phyloP scores from a whole-genome alignment of 2,329 filamentous ascomycete genomes.

The Allantophomopsis cytisporea region DNA sequence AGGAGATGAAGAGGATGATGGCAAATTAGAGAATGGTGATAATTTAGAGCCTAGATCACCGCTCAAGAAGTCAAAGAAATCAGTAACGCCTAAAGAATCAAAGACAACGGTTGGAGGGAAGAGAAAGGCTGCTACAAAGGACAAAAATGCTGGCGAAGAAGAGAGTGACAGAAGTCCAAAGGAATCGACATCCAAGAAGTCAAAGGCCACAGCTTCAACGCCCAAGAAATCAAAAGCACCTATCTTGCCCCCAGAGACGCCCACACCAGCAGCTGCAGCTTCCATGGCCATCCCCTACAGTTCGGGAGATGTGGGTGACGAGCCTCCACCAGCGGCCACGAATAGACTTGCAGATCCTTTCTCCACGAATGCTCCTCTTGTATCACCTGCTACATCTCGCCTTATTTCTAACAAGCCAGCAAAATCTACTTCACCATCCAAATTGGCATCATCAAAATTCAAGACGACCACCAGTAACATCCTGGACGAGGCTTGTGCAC shows the following conservation, averaged over 20 bases:
- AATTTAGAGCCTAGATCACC: not conserved
- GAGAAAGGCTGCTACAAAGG: conserved; percentile 10
- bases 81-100: too few species aligned
- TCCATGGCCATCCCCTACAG: conserved; percentile 29
- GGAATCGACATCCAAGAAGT: not conserved
- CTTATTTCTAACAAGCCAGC: conserved; percentile 38
- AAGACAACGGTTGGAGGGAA: conserved; percentile 9
- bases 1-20: conserved; percentile 3
- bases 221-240: conserved; percentile 9
- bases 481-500: conserved; percentile 60
- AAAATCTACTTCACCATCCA: conserved; percentile 31
- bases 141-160: conserved; percentile 1
- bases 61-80: conserved; percentile 4
- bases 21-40: too few species aligned
- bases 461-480: conserved; percentile 51
- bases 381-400: conserved; percentile 58
- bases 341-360: conserved; percentile 48
- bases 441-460: conserved; percentile 42
- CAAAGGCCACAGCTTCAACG: conserved; percentile 11
- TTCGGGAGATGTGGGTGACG: conserved; percentile 24
- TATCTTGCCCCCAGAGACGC: conserved; percentile 23
- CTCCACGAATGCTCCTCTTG: conserved; percentile 53
- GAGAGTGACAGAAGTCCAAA: conserved; percentile 2
- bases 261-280: conserved; percentile 32
- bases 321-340: conserved; percentile 10